These are phyloP conservation scores for Priceomyces melissophilus DNA, from an alignment of 805 yeast genomes.

Conservation along the genomic window DNA sequence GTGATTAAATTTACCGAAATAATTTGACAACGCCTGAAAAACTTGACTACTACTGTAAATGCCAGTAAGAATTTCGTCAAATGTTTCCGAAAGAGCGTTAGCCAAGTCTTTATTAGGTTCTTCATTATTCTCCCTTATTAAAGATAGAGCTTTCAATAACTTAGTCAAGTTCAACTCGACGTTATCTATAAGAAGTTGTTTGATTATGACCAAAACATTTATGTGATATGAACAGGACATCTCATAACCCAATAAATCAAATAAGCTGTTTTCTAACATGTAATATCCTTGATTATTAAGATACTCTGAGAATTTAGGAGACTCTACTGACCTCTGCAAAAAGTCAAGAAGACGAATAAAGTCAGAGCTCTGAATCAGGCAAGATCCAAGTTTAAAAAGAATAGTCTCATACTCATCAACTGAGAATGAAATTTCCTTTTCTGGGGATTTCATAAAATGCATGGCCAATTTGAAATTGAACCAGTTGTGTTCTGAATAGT, in stretches of 20 bases:
- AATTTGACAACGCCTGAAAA: conserved; percentile 12
- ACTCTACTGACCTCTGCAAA: conserved; percentile 11
- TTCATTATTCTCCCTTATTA: conserved; percentile 12
- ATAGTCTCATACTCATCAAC: conserved; percentile 14
- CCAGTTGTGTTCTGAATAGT: conserved; percentile 35
- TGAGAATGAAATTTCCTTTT: conserved; percentile 7
- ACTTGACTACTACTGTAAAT: conserved; percentile 20
- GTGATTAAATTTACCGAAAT: not conserved
- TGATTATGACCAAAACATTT: conserved; percentile 33
- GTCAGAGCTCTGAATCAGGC: conserved; percentile 4
- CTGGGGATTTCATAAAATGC: conserved; percentile 8
- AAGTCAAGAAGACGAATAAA: conserved; percentile 12
- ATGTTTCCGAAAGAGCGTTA: conserved; percentile 26
- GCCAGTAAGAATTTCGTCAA: conserved; percentile 29
- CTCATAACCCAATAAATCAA: conserved; percentile 8
- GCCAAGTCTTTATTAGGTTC: conserved; percentile 15
- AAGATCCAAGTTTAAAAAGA: conserved; percentile 5
- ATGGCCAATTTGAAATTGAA: conserved; percentile 35
- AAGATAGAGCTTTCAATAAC: conserved; percentile 24
- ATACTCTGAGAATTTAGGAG: conserved; percentile 14
- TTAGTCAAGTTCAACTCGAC: conserved; percentile 14
- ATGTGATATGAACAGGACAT: conserved; percentile 12
- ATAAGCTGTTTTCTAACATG: conserved; percentile 16
- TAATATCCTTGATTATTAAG: conserved; percentile 14
- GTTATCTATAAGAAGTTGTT: conserved; percentile 32